Evolutionary conservation across 2,329 filamentous ascomycete species (phyloP).

Genomic region (Elsinoe perseae): DNA sequence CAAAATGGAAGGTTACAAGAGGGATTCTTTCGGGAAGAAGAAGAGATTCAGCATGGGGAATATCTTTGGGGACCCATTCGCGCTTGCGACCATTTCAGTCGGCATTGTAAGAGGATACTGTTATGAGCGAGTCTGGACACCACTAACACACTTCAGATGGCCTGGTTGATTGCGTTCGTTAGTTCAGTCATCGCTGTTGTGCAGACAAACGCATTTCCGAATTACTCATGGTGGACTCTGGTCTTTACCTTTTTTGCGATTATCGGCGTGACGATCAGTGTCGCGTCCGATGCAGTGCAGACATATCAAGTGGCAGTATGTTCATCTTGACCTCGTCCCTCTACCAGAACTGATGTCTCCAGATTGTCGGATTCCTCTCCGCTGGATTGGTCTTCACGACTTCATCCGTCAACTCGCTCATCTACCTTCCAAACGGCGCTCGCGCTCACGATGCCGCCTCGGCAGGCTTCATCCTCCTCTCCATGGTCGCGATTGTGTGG

Average conservation of each 20-base stretch:
- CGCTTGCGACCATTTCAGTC: constrained; percentile 88
- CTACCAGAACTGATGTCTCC: constrained; percentile 11
- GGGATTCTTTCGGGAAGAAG: constrained; percentile 32
- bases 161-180: constrained; percentile 90
- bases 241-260: constrained; percentile 82
- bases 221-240: constrained; percentile 87
- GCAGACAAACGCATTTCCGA: constrained; percentile 55
- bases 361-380: constrained; percentile 77
- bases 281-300: constrained; percentile 74
- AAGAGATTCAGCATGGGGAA: constrained; percentile 70
- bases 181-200: constrained; percentile 67
- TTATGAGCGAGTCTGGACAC: neutral
- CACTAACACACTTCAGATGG: constrained; percentile 53
- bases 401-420: constrained; percentile 74
- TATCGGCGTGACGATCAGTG: constrained; percentile 67
- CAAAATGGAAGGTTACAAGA: constrained; percentile 64
- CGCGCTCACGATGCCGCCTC: constrained; percentile 66
- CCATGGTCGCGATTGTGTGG: constrained; percentile 95
- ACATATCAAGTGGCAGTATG: constrained; percentile 81
- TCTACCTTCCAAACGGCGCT: constrained; percentile 66
- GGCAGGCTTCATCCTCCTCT: constrained; percentile 87
- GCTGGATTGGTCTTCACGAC: constrained; percentile 78
- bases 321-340: neutral
- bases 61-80: constrained; percentile 93
- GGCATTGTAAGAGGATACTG: constrained; percentile 58